A percentile compares a stretch with the other conserved stretches of the same genome.
phyloP scores from a whole-genome alignment of 331 rosid genomes.

The Saraca asoca region DNA sequence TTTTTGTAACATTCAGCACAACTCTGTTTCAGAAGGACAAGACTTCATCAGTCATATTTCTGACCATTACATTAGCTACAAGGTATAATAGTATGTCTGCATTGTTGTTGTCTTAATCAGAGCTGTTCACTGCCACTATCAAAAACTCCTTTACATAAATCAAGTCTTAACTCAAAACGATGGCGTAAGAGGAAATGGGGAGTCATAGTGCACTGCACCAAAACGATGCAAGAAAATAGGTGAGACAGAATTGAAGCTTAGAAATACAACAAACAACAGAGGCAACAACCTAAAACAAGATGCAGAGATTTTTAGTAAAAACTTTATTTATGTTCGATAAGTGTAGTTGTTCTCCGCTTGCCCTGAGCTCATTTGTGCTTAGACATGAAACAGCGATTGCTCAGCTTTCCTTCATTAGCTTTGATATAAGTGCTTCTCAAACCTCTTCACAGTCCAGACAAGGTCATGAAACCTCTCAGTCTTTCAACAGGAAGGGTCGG shows the following conservation, averaged over 20 bases:
- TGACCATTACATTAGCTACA: too few species aligned
- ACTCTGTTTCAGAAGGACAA: too few species aligned
- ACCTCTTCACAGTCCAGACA: conserved; percentile 13
- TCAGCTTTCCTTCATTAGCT: conserved; percentile 18
- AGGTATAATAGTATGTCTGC: too few species aligned
- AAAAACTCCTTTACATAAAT: too few species aligned
- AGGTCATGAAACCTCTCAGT: conserved; percentile 11
- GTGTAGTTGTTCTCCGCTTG: background rate
- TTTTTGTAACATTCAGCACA: too few species aligned
- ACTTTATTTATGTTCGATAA: background rate
- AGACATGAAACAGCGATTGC: conserved; percentile 5
- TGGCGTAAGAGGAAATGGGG: too few species aligned
- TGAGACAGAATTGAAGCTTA: background rate
- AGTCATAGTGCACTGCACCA: too few species aligned
- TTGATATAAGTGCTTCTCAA: conserved; percentile 22
- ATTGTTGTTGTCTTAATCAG: too few species aligned
- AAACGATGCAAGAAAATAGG: background rate
- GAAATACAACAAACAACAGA: background rate
- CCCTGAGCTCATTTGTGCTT: background rate
- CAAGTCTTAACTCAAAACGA: too few species aligned
- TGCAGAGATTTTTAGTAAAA: conserved; percentile 27
- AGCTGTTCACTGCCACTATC: too few species aligned
- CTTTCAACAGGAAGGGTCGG: conserved; percentile 24
- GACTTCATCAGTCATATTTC: too few species aligned
- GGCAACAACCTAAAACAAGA: background rate